Base-by-base conservation (phyloP, 2,329 filamentous ascomycete species). In the Botrytis deweyae region DNA sequence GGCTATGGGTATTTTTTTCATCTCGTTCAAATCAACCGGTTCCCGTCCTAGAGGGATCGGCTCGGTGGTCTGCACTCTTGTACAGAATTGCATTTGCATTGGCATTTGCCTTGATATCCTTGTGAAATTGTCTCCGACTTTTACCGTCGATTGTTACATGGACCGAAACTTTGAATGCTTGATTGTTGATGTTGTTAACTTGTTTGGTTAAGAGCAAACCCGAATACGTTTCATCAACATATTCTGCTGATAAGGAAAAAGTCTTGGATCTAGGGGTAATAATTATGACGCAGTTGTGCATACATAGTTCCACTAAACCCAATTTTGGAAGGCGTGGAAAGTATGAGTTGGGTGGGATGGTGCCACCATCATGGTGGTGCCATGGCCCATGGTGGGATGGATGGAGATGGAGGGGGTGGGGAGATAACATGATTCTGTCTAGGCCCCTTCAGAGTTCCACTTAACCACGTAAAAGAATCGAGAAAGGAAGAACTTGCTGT, bases 251-350 rank as follows among this genome's bases (percentile, higher is more conserved):
- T 70, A 44, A 70, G 67, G 18, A n/a, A 38, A 36, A 62, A 20
- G 29, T 62, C 46, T 70, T 59, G 33, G 33, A 70, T n/a, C 55
- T 18, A 58, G 42, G 10, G 38, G 14, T 33, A 7, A 8, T 38
- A 9, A n/a, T 16, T 25, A 63, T 70, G 68, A 70, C 68, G 68
- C 29, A 62, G 29, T 46, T 70, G n/a, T 62, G 67, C 67, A 70
- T 62, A 18, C 22, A 33, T 36, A 38, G 67, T 46, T 62, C 4
- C 22, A 62, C 52, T 36, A 33, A 10, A 20, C 58, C 20, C 52
- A 44, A 44, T 44, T 36, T 36, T 36, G n/a, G 58, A 36, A 62
- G 55, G 44, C 63, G 58, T 44, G 33, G 22, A 29, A 58, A 33
- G 38, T 9, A 36, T 68, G 36, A 29, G 29, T 61, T 42, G 33